Evolutionary conservation across 2,329 filamentous ascomycete genomes (phyloP).

Genomic region (Diaporthe citriasiana): DNA sequence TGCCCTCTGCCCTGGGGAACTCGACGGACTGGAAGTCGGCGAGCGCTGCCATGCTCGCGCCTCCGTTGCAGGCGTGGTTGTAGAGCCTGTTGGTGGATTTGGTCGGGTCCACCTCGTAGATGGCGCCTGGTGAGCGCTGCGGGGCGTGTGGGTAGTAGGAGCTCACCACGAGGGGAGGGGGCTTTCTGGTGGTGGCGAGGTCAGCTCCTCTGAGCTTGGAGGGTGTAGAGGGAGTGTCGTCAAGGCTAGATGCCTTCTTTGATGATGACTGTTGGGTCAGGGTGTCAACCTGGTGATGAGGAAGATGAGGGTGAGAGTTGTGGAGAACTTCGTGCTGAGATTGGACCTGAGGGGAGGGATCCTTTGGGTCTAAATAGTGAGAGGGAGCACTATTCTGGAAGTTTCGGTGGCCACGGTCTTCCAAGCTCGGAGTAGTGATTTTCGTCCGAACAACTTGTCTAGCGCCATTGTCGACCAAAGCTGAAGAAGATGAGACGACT

Average conservation of each 20-base stretch:
- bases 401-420: not conserved
- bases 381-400: not conserved
- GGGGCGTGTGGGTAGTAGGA: conserved; percentile 4
- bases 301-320: not conserved
- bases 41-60: conserved; percentile 10
- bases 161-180: not conserved
- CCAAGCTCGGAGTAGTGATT: not conserved
- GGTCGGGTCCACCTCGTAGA: conserved; percentile 34
- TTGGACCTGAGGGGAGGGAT: not conserved
- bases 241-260: not conserved
- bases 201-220: not conserved
- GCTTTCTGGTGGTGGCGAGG: not conserved
- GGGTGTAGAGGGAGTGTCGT: not conserved
- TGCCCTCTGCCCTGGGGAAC: conserved; percentile 13
- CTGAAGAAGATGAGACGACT: not conserved
- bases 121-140: conserved; percentile 37
- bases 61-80: conserved; percentile 40
- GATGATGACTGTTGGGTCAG: not conserved
- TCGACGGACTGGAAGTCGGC: conserved; percentile 38
- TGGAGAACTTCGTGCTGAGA: not conserved
- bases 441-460: conserved; percentile 23
- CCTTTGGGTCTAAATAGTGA: not conserved
- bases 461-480: not conserved
- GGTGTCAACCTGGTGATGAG: not conserved
- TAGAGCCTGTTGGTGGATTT: conserved; percentile 39